A percentile compares a stretch with the other conserved stretches of the same genome.
Evolutionary conservation across 371 early-diverging fungal genomes (phyloP).

Genomic region (Actinomucor elegans): DNA sequence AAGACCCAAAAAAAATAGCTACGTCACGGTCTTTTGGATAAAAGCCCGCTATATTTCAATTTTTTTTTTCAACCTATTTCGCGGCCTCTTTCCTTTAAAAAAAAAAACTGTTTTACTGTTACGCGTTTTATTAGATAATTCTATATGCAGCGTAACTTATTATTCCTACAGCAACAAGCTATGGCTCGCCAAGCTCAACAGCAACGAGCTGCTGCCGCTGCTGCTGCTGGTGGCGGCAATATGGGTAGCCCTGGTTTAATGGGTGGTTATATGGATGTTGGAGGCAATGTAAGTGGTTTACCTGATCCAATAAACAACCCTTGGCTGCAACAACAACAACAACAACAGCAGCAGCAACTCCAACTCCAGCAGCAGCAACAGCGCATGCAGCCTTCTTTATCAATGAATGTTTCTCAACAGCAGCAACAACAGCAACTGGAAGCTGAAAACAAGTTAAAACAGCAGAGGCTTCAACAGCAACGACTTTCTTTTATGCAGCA

Average conservation of each 20-base stretch:
- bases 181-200: slow-evolving; percentile 9
- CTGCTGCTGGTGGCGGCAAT: background rate
- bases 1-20: too few species aligned
- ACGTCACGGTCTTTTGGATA: too few species aligned
- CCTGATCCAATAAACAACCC: background rate
- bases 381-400: background rate
- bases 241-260: too few species aligned
- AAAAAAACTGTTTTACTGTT: too few species aligned
- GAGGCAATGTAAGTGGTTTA: background rate
- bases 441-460: background rate
- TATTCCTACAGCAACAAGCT: slow-evolving; percentile 2
- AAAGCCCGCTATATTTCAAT: too few species aligned
- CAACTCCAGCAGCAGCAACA: slow-evolving; percentile 5
- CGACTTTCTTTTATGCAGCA: background rate
- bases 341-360: background rate
- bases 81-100: too few species aligned
- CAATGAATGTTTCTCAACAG: background rate
- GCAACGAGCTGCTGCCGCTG: background rate
- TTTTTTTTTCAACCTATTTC: too few species aligned
- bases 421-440: background rate
- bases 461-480: background rate
- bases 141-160: slow-evolving; percentile 6
- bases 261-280: too few species aligned
- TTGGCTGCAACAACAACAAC: slow-evolving; percentile 4
- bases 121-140: too few species aligned